Conservation (phyloP, 164 flowering plant genomes). For the Brasenia schreberi region DNA sequence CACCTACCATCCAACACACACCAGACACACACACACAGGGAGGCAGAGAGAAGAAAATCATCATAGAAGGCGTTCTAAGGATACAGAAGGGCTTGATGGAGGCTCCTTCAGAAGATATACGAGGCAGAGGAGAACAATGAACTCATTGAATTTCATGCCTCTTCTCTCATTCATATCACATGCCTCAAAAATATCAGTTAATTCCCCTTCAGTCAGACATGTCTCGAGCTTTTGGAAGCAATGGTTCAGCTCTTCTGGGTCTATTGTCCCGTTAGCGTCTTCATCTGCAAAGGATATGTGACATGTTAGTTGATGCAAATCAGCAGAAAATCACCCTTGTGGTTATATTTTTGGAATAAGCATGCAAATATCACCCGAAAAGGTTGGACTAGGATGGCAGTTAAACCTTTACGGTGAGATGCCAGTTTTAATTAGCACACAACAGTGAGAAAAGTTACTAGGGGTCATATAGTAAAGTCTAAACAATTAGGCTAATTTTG, state of each 20-base stretch:
- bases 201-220: slow-evolving; percentile 61
- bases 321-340: background rate
- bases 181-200: slow-evolving; percentile 67
- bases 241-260: slow-evolving; percentile 65
- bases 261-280: slow-evolving; percentile 77
- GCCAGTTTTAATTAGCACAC: too few species aligned
- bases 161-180: slow-evolving; percentile 67
- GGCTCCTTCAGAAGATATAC: slow-evolving; percentile 84
- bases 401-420: too few species aligned
- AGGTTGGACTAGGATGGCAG: too few species aligned
- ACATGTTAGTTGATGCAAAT: background rate
- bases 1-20: background rate
- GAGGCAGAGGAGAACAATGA: slow-evolving; percentile 90
- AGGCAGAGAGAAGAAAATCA: background rate
- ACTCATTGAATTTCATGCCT: slow-evolving; percentile 87
- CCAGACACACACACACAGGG: background rate
- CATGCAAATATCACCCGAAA: too few species aligned
- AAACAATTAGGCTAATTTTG: too few species aligned
- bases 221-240: slow-evolving; percentile 66
- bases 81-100: slow-evolving; percentile 46
- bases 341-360: too few species aligned
- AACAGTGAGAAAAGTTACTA: too few species aligned
- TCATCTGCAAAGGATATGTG: slow-evolving; percentile 34
- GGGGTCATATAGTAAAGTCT: too few species aligned
- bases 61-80: slow-evolving; percentile 11